These are phyloP conservation scores for Volvariella volvacea DNA, from an alignment of 1,284 basidiomycete species.

Conservation along the genomic window DNA sequence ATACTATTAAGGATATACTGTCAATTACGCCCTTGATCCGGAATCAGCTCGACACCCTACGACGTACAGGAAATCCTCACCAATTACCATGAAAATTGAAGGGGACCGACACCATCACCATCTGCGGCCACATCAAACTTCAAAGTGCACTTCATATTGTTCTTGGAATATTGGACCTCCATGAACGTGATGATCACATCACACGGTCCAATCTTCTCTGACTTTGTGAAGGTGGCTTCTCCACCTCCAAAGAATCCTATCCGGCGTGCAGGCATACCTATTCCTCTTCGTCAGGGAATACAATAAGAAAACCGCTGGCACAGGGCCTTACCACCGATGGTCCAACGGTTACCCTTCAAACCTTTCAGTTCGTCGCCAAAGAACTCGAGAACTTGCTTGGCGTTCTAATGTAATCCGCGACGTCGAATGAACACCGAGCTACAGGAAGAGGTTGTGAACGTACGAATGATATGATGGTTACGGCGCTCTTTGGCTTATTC, in stretches of 20 bases:
- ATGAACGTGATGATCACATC: conserved; percentile 24
- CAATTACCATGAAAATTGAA: conserved; percentile 6
- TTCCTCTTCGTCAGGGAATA: background rate
- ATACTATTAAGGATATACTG: too few relatives aligned
- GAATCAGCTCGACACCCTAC: too few relatives aligned
- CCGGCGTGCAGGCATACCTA: background rate
- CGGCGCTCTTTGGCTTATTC: conserved; percentile 30
- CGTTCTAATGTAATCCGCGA: conserved; percentile 8
- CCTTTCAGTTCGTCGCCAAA: conserved; percentile 29
- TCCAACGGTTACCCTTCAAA: conserved; percentile 30
- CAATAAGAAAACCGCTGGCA: background rate
- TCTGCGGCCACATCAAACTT: conserved; percentile 30
- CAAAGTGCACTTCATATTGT: conserved; percentile 32
- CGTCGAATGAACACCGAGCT: background rate
- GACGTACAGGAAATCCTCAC: too few relatives aligned
- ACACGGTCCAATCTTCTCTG: conserved; percentile 24
- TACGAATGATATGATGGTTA: conserved; percentile 30
- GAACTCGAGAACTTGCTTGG: conserved; percentile 18
- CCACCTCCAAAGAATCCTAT: conserved; percentile 3
- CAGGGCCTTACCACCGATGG: conserved; percentile 14
- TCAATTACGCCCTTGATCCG: too few relatives aligned
- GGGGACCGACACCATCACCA: conserved; percentile 13
- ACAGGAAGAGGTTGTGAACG: conserved; percentile 9
- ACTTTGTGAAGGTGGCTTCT: conserved; percentile 24
- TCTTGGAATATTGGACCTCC: conserved; percentile 34